phyloP scores from a whole-genome alignment of 176 grass and related monocot genomes.

The Dactylis glomerata region DNA sequence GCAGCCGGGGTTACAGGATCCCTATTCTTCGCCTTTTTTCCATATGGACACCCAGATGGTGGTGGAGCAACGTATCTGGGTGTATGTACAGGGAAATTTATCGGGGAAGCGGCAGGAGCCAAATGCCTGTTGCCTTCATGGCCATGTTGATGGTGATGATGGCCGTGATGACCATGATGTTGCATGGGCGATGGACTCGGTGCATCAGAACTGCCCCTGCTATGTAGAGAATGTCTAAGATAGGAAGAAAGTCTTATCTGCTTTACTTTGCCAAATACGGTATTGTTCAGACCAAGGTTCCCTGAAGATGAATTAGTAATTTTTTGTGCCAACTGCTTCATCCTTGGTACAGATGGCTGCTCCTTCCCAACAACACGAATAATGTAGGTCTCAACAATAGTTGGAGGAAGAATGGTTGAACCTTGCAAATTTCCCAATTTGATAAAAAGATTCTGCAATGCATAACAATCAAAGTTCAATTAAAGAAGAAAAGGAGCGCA shows the following conservation, averaged over 20 bases:
- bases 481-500: neutral
- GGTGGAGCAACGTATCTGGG: constrained; percentile 37
- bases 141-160: constrained; percentile 49
- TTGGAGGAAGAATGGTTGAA: constrained; percentile 72
- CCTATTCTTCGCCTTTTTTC: constrained; percentile 34
- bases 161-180: constrained; percentile 47
- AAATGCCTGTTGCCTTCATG: constrained; percentile 30
- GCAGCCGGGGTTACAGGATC: constrained; percentile 31
- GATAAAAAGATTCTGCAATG: constrained; percentile 87
- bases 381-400: constrained; percentile 79
- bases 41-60: constrained; percentile 62
- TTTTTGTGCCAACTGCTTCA: constrained; percentile 89
- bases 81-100: constrained; percentile 14
- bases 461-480: constrained; percentile 21
- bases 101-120: constrained; percentile 29
- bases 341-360: constrained; percentile 73
- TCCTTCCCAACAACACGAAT: constrained; percentile 83
- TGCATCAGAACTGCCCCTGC: constrained; percentile 41
- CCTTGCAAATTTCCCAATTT: constrained; percentile 84
- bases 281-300: constrained; percentile 94
- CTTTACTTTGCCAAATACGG: constrained; percentile 91
- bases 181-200: constrained; percentile 69
- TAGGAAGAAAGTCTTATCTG: constrained; percentile 94
- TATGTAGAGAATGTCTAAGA: constrained; percentile 80
- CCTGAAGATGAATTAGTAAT: constrained; percentile 93